Percentiles rank a stretch among this genome's conserved stretches.
These are phyloP conservation scores for Pichia sp. DNA, from an alignment of 1,139 yeast species.

Conservation along the genomic window DNA sequence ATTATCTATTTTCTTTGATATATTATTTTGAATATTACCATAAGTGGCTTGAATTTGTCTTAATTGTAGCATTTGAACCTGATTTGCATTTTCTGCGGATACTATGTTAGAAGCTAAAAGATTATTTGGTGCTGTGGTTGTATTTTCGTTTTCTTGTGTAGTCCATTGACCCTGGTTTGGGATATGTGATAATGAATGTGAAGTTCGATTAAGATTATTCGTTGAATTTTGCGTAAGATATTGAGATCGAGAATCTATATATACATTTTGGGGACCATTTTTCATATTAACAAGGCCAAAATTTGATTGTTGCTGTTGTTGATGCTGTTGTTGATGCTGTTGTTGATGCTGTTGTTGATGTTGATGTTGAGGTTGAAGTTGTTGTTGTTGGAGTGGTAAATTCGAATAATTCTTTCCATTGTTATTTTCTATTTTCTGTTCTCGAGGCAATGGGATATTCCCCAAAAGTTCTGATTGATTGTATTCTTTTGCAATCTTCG, in stretches of 20 bases:
- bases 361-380: too few relatives aligned
- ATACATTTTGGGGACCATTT: too few relatives aligned
- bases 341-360: conserved; percentile 18
- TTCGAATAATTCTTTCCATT: neutral
- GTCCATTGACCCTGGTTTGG: conserved; percentile 11
- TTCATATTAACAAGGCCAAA: too few relatives aligned
- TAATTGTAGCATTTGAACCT: conserved; percentile 23
- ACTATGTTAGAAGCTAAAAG: conserved; percentile 21
- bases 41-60: conserved; percentile 28
- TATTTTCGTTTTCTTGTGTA: conserved; percentile 10
- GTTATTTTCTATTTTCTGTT: too few relatives aligned
- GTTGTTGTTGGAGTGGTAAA: conserved; percentile 10
- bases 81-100: conserved; percentile 19
- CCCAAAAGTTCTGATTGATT: too few relatives aligned
- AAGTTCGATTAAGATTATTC: conserved; percentile 3
- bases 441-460: too few relatives aligned
- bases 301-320: conserved; percentile 6
- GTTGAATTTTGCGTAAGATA: too few relatives aligned
- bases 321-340: conserved; percentile 2
- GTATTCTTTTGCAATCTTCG: too few relatives aligned
- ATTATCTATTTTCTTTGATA: conserved; percentile 17
- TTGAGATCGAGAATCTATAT: too few relatives aligned
- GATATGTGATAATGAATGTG: conserved; percentile 15
- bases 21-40: conserved; percentile 23
- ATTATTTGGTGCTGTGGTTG: neutral